Evolutionary conservation across 106 monocot genomes (phyloP).

Genomic region (Acorus gramineus): DNA sequence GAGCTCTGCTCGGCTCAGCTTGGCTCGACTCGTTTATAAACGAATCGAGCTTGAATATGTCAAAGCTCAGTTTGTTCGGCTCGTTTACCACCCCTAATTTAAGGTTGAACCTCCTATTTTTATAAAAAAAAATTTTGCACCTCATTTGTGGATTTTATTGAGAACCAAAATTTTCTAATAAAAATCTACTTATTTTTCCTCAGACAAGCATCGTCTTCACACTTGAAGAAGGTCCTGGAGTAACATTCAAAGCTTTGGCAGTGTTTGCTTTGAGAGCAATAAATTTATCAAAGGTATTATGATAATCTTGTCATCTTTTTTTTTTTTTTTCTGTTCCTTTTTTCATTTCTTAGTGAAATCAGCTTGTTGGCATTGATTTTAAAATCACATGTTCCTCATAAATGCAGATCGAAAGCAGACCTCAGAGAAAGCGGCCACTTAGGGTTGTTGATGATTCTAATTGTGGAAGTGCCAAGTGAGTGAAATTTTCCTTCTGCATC

Average conservation of each 20-base stretch:
- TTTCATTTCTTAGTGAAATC: neutral
- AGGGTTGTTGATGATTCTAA: slow-evolving; percentile 66
- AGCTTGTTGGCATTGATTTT: too few species aligned
- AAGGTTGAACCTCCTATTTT: slow-evolving; percentile 35
- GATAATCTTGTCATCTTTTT: neutral
- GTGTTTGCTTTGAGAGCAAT: slow-evolving; percentile 63
- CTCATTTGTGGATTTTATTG: neutral
- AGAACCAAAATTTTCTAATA: too few species aligned
- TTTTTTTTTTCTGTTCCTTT: neutral
- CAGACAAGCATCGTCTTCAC: slow-evolving; percentile 80
- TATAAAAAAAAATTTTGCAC: neutral
- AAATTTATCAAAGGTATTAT: slow-evolving; percentile 52
- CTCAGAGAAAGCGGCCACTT: slow-evolving; percentile 46
- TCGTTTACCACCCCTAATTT: too few species aligned
- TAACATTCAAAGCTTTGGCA: slow-evolving; percentile 61
- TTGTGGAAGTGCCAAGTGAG: slow-evolving; percentile 53
- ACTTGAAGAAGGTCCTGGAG: slow-evolving; percentile 77
- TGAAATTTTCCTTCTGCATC: neutral
- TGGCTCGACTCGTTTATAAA: too few species aligned
- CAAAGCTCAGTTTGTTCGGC: too few species aligned
- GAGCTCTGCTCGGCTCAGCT: too few species aligned
- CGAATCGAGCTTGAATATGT: too few species aligned
- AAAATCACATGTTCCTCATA: too few species aligned
- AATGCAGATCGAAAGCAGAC: slow-evolving; percentile 72
- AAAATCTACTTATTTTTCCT: neutral